These are phyloP conservation scores for Monascus purpureus DNA, from an alignment of 495 filamentous ascomycete species.

Conservation along the genomic window DNA sequence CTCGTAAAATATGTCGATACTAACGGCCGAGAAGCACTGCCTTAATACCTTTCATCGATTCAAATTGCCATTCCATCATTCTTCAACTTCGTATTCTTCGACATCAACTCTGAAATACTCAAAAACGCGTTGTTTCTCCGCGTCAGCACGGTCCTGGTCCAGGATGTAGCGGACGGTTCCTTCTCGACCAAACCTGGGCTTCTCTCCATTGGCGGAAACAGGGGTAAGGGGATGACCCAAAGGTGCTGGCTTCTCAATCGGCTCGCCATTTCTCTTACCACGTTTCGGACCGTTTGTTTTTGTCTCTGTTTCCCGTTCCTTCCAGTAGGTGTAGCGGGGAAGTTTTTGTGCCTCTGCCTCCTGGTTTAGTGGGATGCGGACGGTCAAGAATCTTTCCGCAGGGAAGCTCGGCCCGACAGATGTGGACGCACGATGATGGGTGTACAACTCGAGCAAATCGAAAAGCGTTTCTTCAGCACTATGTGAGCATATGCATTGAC, in stretches of 20 bases:
- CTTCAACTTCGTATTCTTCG: conserved; percentile 46
- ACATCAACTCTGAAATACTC: conserved; percentile 60
- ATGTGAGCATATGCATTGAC: neutral
- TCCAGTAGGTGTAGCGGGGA: conserved; percentile 37
- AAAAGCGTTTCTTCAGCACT: conserved; percentile 56
- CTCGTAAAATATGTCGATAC: too few species aligned
- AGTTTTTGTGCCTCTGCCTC: conserved; percentile 42
- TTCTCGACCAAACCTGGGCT: conserved; percentile 39
- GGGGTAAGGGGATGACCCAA: conserved; percentile 19
- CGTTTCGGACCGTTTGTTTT: conserved; percentile 17
- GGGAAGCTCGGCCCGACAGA: conserved; percentile 56
- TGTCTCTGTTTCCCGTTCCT: conserved; percentile 6
- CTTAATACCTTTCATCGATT: too few species aligned
- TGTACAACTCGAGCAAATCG: conserved; percentile 80
- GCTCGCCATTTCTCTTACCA: conserved; percentile 2
- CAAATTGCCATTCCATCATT: too few species aligned
- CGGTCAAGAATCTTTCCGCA: conserved; percentile 61
- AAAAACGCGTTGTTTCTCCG: conserved; percentile 52
- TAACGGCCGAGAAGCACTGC: too few species aligned
- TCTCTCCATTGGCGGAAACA: conserved; percentile 29
- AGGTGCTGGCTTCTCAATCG: conserved; percentile 1
- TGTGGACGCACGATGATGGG: conserved; percentile 58
- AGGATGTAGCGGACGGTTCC: conserved; percentile 87
- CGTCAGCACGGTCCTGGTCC: conserved; percentile 58
- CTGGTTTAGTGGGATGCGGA: conserved; percentile 77